Evolutionary conservation across 2,329 filamentous ascomycete species (phyloP).

Genomic region (Tolypocladium guangdongense): DNA sequence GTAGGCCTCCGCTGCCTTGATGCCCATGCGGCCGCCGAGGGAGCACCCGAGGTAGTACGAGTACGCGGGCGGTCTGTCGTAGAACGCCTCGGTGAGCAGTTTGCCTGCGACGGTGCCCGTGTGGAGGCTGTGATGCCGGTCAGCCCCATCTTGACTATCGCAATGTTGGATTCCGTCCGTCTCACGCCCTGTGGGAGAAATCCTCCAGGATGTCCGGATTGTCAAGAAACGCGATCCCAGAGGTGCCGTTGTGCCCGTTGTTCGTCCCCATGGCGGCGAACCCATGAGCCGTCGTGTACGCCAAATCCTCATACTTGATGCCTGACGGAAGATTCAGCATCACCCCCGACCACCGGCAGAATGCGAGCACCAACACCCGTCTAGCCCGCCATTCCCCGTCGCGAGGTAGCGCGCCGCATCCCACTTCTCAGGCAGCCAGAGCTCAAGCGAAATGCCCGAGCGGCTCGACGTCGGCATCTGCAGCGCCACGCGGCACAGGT

Average conservation of each 20-base stretch:
- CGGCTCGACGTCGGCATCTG: conserved; percentile 6
- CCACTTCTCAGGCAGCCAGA: conserved; percentile 36
- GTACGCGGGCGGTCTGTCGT: conserved; percentile 24
- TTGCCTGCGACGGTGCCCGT: conserved; percentile 38
- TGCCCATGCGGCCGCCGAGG: conserved; percentile 46
- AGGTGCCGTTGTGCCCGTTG: conserved; percentile 37
- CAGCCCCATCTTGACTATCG: too few relatives aligned
- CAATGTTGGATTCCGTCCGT: too few relatives aligned
- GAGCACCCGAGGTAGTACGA: conserved; percentile 50
- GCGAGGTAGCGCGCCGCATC: conserved; percentile 28
- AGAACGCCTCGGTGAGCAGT: conserved; percentile 34
- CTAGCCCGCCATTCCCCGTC: conserved; percentile 37
- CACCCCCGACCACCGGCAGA: too few relatives aligned
- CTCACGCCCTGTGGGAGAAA: conserved; percentile 20
- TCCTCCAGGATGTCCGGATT: conserved; percentile 25
- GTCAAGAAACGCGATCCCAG: conserved; percentile 18
- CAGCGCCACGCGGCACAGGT: conserved; percentile 10
- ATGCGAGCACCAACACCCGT: conserved; percentile 14
- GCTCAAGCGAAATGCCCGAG: conserved; percentile 20
- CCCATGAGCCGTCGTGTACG: conserved; percentile 29
- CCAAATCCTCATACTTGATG: conserved; percentile 35
- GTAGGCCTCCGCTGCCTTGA: conserved; percentile 40
- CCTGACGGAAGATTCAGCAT: conserved; percentile 7
- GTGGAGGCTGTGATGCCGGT: conserved; percentile 21
- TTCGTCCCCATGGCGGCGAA: conserved; percentile 39